A percentile compares a stretch with the other conserved stretches of the same genome.
Evolutionary conservation across 2,329 filamentous ascomycete genomes (phyloP).

Genomic region (Pseudogymnoascus sp.): DNA sequence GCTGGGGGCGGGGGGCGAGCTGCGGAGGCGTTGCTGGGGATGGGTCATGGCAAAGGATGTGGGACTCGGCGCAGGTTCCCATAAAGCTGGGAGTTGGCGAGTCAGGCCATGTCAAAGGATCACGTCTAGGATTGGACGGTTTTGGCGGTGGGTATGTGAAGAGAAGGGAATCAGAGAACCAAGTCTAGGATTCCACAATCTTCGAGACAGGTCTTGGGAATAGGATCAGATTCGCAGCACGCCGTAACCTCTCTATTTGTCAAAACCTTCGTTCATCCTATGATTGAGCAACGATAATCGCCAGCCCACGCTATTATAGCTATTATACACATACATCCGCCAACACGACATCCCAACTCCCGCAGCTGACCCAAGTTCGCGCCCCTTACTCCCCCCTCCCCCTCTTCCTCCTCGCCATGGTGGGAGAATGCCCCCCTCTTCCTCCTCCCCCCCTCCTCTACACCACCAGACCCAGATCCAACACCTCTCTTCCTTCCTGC

Average conservation of each 20-base stretch:
- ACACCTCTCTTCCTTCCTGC: slow-evolving; percentile 38
- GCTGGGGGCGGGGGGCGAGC: not conserved
- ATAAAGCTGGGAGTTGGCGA: not conserved
- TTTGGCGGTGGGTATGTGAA: not conserved
- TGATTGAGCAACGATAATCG: not conserved
- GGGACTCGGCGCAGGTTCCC: not conserved
- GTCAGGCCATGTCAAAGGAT: not conserved
- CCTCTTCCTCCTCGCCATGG: slow-evolving; percentile 38
- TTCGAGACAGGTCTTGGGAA: not conserved
- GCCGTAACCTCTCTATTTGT: not conserved
- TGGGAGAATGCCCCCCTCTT: no score
- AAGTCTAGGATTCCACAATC: not conserved
- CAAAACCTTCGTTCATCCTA: not conserved
- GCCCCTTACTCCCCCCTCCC: slow-evolving; percentile 41
- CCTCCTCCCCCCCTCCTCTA: slow-evolving; percentile 36
- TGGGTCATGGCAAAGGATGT: not conserved
- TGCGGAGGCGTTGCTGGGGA: not conserved
- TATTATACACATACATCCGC: not conserved
- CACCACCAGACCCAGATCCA: slow-evolving; percentile 38
- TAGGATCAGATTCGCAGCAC: not conserved
- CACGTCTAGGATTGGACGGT: not conserved
- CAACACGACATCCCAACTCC: not conserved
- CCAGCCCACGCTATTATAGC: not conserved
- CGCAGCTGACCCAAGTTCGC: slow-evolving; percentile 10
- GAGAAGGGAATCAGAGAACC: not conserved